Evolutionary conservation across 2,329 filamentous ascomycete genomes (phyloP).

Genomic region (Calonectria montana): DNA sequence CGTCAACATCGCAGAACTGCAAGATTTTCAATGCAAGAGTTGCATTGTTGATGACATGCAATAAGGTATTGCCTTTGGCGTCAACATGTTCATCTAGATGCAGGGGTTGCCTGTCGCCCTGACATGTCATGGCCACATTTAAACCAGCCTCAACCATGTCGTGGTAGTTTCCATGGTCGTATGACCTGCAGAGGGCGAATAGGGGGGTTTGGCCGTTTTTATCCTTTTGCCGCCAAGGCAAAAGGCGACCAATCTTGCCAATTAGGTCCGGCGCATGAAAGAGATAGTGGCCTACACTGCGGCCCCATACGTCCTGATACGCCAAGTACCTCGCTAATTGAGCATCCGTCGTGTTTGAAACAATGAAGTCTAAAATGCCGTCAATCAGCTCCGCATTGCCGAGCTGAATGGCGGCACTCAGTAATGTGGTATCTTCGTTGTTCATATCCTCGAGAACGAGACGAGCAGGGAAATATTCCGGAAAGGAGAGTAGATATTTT

Average conservation of each 20-base stretch:
- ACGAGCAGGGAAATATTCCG: slow-evolving; percentile 78
- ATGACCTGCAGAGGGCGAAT: slow-evolving; percentile 94
- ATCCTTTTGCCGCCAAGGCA: slow-evolving; percentile 92
- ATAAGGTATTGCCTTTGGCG: slow-evolving; percentile 88
- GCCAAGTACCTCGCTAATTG: slow-evolving; percentile 76
- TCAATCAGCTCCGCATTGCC: slow-evolving; percentile 81
- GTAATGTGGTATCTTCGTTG: slow-evolving; percentile 87
- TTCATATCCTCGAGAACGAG: slow-evolving; percentile 86
- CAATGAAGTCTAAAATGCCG: slow-evolving; percentile 78
- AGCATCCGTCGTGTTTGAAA: slow-evolving; percentile 64
- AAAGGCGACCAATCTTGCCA: slow-evolving; percentile 75
- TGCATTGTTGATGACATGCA: slow-evolving; percentile 95
- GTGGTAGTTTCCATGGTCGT: slow-evolving; percentile 89
- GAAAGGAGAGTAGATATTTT: slow-evolving; percentile 81
- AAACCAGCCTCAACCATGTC: slow-evolving; percentile 89
- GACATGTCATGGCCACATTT: slow-evolving; percentile 76
- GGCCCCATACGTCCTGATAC: slow-evolving; percentile 83
- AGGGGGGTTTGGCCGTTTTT: slow-evolving; percentile 98
- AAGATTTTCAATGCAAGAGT: slow-evolving; percentile 81
- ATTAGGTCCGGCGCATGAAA: slow-evolving; percentile 92
- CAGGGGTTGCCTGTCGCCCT: slow-evolving; percentile 82
- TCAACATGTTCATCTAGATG: slow-evolving; percentile 95
- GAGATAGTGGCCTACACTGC: slow-evolving; percentile 94
- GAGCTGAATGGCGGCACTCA: slow-evolving; percentile 91
- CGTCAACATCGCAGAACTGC: slow-evolving; percentile 89